Percentiles rank a stretch among this genome's conserved stretches.
Conservation (phyloP, 1,284 basidiomycete species). For the Lignosus rhinocerotis region DNA sequence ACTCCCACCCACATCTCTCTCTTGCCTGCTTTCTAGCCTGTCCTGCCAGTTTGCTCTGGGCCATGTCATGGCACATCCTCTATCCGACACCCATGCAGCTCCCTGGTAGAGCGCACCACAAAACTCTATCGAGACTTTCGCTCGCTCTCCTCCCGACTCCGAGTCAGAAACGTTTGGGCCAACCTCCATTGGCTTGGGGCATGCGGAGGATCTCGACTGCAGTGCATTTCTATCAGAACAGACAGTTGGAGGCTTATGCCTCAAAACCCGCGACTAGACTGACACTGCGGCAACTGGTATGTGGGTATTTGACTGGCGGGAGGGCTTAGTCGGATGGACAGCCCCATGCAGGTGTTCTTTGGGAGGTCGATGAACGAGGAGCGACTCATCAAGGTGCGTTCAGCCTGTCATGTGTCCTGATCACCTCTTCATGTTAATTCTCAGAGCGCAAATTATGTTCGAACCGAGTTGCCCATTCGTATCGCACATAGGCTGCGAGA, state of each 20-base stretch:
- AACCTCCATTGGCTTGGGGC: neutral
- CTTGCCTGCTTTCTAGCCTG: neutral
- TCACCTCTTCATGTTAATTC: neutral
- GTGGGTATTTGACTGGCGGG: constrained; percentile 21
- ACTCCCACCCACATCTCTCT: constrained; percentile 6
- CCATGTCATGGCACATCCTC: constrained; percentile 19
- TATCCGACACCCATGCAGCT: constrained; percentile 8
- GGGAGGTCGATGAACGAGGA: constrained; percentile 77
- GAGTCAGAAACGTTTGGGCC: neutral
- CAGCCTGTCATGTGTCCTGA: neutral
- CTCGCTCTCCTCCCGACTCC: neutral
- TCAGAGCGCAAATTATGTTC: constrained; percentile 87
- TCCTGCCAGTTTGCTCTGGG: neutral
- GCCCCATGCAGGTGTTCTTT: constrained; percentile 53
- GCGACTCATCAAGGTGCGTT: constrained; percentile 66
- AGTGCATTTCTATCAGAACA: constrained; percentile 82
- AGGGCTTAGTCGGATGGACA: neutral
- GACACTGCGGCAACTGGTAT: constrained; percentile 80
- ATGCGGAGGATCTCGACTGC: constrained; percentile 26
- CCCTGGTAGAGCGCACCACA: constrained; percentile 2
- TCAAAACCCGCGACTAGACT: constrained; percentile 72
- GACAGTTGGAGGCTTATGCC: constrained; percentile 81
- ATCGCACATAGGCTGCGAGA: constrained; percentile 89
- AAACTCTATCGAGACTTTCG: neutral
- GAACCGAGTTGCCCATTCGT: constrained; percentile 84